A percentile compares a stretch with the other conserved stretches of the same genome.
phyloP scores from a whole-genome alignment of 148 eudicot genomes.

The Silene latifolia region DNA sequence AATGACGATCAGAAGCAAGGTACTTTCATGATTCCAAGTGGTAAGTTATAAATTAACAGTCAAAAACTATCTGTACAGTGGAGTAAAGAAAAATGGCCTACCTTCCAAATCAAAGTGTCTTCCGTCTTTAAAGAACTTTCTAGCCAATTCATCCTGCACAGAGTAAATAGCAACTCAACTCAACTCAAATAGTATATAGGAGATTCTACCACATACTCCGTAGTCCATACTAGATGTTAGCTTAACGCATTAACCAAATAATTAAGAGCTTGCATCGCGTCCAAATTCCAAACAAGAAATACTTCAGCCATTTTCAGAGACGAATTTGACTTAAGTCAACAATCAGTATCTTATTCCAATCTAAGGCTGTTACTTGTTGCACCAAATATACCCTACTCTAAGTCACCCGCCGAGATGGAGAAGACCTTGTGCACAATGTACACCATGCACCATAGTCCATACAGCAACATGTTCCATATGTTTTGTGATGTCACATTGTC shows the following conservation, averaged over 20 bases:
- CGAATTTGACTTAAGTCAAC: not conserved
- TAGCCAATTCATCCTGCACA: constrained; percentile 65
- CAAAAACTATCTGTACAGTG: not conserved
- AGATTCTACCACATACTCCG: not conserved
- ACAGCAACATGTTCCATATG: not conserved
- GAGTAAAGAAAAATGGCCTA: constrained; percentile 16
- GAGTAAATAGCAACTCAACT: constrained; percentile 7
- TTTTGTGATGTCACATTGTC: not conserved
- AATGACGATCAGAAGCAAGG: not conserved
- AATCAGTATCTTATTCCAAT: not conserved
- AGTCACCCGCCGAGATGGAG: not conserved
- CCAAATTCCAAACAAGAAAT: constrained; percentile 3
- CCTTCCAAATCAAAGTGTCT: constrained; percentile 81
- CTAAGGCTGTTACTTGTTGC: not conserved
- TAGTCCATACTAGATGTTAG: not conserved
- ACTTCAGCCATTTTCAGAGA: not conserved
- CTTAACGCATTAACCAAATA: constrained; percentile 4
- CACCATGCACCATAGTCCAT: not conserved
- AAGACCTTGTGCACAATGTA: not conserved
- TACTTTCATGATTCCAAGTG: not conserved
- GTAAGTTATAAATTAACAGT: not conserved
- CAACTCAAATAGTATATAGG: not conserved
- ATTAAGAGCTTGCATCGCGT: not conserved
- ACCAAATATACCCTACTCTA: not conserved
- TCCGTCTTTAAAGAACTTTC: constrained; percentile 70